Percentiles rank a stretch among this genome's conserved stretches.
Evolutionary conservation across 306 rosid genomes (phyloP).

Genomic region (Vicia faba): DNA sequence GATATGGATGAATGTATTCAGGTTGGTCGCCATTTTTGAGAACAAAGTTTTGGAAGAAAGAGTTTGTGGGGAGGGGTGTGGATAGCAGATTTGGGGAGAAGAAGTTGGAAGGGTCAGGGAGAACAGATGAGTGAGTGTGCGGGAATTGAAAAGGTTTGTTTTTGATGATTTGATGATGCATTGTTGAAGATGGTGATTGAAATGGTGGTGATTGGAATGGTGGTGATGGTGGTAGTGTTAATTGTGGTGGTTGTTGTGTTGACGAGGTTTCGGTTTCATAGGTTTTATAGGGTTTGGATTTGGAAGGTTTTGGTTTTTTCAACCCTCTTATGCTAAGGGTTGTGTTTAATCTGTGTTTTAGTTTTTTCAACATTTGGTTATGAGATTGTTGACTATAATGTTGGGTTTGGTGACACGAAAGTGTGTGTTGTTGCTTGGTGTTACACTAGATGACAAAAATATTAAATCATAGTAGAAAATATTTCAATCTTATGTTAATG

Average conservation of each 20-base stretch:
- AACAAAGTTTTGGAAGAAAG: conserved; percentile 81
- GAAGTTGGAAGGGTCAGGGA: conserved; percentile 75
- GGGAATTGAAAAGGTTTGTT: conserved; percentile 67
- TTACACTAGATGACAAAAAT: conserved; percentile 8
- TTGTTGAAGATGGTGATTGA: neutral
- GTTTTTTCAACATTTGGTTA: conserved; percentile 32
- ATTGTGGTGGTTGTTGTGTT: neutral
- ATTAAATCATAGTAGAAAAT: neutral
- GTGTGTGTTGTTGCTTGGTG: neutral
- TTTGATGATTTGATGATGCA: conserved; percentile 25
- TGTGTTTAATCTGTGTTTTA: conserved; percentile 35
- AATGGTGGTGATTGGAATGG: neutral
- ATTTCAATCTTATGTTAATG: neutral
- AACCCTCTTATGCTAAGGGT: neutral
- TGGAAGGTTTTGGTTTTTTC: conserved; percentile 17
- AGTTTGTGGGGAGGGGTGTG: conserved; percentile 74
- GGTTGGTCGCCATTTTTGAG: conserved; percentile 75
- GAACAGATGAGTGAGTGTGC: conserved; percentile 52
- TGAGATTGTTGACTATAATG: conserved; percentile 31
- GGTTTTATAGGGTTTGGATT: conserved; percentile 39
- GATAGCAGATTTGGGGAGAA: conserved; percentile 65
- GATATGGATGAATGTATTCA: conserved; percentile 84
- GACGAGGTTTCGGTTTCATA: neutral
- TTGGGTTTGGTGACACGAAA: conserved; percentile 1
- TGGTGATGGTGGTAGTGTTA: neutral